Base-by-base conservation (phyloP, 768 basidiomycete species). In the Pisolithus microcarpus region DNA sequence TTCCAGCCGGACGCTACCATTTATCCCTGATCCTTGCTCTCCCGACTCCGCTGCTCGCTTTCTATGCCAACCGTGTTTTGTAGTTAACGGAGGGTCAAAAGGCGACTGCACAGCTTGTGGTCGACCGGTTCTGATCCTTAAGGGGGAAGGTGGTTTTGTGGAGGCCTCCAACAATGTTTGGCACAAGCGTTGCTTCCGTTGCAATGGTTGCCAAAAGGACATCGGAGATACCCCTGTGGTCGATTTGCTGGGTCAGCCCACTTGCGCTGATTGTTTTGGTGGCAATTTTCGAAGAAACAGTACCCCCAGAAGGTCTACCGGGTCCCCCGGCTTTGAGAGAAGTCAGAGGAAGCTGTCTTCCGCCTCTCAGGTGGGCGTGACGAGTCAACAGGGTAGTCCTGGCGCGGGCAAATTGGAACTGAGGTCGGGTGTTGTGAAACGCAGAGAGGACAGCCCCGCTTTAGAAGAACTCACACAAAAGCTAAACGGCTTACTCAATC, bases 1-100 rank as follows among this genome's bases (percentile, higher is more conserved):
- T 92, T 91, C 60, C 78, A 81, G 34, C 88, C 89, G 2, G 89
- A 92, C 63, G 80, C 85, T 19, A 92, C 90, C 28, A 88, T 92
- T 53, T 92, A 89, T n/a, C 61, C 90, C 90, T 1, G 84, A 90
- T 58, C 85, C 84, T 37, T 59, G 54, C 15, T 18, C 49, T 31
- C 43, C 51, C 37, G 53, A 48, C 16, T 48, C 46, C 23, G 44
- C 60, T 57, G 70, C 70, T n/a, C 76, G 78, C 3, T 91, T 88
- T 65, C 70, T 91, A 15, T 92, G 90, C 65, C 78, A 80, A 24
- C 68, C 78, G 21, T 92, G 90, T 64, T 92, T 88, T 60, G 72
- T 75, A 21, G 55, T 64, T 28, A 82, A 83, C 52, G 89, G 89
- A 26, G 89, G 89, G 30, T 85, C 87, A 1, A 86, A 83, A 60